These are phyloP conservation scores for Plasmodium inui DNA, from an alignment of 169 alveolate species.

Conservation along the genomic window DNA sequence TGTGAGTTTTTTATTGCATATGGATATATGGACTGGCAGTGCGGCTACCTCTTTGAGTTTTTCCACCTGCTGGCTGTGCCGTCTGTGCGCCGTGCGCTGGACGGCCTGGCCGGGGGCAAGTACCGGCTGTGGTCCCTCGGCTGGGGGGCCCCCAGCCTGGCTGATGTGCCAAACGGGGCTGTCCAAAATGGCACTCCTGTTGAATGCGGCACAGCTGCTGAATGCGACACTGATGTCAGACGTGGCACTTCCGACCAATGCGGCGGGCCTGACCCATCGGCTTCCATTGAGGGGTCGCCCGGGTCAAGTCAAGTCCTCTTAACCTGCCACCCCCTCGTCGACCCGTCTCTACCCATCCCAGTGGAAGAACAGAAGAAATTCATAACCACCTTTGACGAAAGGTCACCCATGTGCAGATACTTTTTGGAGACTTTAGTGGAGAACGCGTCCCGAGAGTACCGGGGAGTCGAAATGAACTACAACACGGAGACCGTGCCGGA, in stretches of 20 bases:
- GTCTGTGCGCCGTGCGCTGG: neutral
- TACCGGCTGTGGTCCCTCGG: constrained; percentile 13
- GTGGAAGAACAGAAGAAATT: constrained; percentile 46
- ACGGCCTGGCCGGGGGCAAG: constrained; percentile 11
- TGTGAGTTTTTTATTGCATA: constrained; percentile 82
- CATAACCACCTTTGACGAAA: constrained; percentile 40
- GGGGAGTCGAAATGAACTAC: constrained; percentile 64
- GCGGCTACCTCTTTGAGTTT: constrained; percentile 76
- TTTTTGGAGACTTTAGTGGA: constrained; percentile 44
- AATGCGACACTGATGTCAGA: neutral
- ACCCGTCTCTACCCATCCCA: constrained; percentile 11
- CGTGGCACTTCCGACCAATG: neutral
- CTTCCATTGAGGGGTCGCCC: neutral
- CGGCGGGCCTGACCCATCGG: neutral
- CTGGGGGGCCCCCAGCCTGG: neutral
- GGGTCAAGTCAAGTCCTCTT: neutral
- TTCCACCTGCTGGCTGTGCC: constrained; percentile 25
- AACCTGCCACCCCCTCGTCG: constrained; percentile 41
- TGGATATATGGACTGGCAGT: constrained; percentile 78
- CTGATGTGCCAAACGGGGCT: neutral
- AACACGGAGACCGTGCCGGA: constrained; percentile 14
- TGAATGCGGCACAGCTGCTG: neutral
- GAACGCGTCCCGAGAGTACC: constrained; percentile 34
- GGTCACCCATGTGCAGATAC: constrained; percentile 51
- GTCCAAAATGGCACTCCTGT: neutral